Percentiles rank a stretch among this genome's conserved stretches.
Evolutionary conservation across 2,329 filamentous ascomycete species (phyloP).

Genomic region (Sphaerulina musiva): DNA sequence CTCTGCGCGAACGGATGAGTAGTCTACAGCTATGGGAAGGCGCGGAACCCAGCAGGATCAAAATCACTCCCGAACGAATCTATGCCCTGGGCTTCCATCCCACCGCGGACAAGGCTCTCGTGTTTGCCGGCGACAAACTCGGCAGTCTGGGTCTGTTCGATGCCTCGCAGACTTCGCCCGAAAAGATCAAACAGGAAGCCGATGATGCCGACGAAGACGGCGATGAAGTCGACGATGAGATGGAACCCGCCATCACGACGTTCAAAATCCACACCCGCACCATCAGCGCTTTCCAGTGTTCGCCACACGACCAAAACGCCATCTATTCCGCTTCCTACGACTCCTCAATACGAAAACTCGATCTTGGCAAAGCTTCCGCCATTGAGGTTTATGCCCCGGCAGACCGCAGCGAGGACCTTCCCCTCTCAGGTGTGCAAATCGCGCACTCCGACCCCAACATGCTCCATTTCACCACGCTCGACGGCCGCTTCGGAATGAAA

Average conservation of each 20-base stretch:
- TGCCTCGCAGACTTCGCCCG: constrained; percentile 60
- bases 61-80: constrained; percentile 79
- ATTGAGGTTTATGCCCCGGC: constrained; percentile 73
- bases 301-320: constrained; percentile 63
- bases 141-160: constrained; percentile 89
- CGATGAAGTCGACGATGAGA: constrained; percentile 53
- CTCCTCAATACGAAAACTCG: constrained; percentile 79
- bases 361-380: constrained; percentile 72
- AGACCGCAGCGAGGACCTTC: constrained; percentile 63
- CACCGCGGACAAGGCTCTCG: constrained; percentile 71
- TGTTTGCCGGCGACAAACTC: constrained; percentile 92
- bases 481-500: constrained; percentile 72
- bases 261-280: constrained; percentile 87
- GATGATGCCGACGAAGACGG: constrained; percentile 61
- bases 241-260: constrained; percentile 74
- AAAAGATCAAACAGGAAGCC: constrained; percentile 39
- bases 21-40: constrained; percentile 72
- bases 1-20: constrained; percentile 69
- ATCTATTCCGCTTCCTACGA: constrained; percentile 89
- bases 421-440: constrained; percentile 80
- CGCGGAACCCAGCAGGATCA: constrained; percentile 79
- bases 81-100: constrained; percentile 89
- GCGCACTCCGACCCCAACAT: constrained; percentile 61
- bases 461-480: constrained; percentile 80
- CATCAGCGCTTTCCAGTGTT: constrained; percentile 76